A percentile compares a stretch with the other conserved stretches of the same genome.
phyloP scores from a whole-genome alignment of 2,329 filamentous ascomycete species.

The Fusarium marasasianum region DNA sequence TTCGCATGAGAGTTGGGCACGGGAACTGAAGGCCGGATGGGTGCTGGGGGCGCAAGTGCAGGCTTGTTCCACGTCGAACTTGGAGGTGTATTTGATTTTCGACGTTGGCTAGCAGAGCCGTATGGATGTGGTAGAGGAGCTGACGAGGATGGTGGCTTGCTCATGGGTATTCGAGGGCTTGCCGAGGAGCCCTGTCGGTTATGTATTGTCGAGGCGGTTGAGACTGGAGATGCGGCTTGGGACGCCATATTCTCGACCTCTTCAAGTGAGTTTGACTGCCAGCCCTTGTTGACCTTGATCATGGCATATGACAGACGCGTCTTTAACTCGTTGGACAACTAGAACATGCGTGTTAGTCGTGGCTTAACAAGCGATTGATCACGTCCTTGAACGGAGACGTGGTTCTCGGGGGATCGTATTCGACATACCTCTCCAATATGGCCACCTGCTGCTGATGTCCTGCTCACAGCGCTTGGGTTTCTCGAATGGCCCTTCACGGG shows the following conservation, averaged over 20 bases:
- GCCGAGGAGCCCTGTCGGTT: constrained; percentile 61
- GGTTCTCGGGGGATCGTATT: background rate
- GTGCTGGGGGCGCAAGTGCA: constrained; percentile 62
- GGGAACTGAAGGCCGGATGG: constrained; percentile 60
- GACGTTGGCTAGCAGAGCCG: constrained; percentile 33
- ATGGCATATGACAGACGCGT: constrained; percentile 91
- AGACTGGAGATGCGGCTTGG: constrained; percentile 70
- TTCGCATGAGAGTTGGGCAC: constrained; percentile 48
- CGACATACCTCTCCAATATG: constrained; percentile 79
- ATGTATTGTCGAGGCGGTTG: constrained; percentile 66
- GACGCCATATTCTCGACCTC: constrained; percentile 81
- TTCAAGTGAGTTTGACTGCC: constrained; percentile 81
- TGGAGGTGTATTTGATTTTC: constrained; percentile 51
- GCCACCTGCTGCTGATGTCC: constrained; percentile 67
- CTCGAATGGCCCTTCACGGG: constrained; percentile 70
- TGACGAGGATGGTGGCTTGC: constrained; percentile 38
- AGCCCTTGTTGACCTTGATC: constrained; percentile 90
- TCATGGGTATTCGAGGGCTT: constrained; percentile 60
- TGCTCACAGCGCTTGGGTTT: constrained; percentile 74
- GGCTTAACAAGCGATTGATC: background rate
- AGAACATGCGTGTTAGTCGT: constrained; percentile 33
- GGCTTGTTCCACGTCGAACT: constrained; percentile 48
- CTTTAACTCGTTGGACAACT: constrained; percentile 82
- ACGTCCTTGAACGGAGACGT: background rate
- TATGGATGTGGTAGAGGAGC: constrained; percentile 45